Base-by-base conservation (phyloP, 169 alveolate genomes). In the Plasmodium ovale region DNA sequence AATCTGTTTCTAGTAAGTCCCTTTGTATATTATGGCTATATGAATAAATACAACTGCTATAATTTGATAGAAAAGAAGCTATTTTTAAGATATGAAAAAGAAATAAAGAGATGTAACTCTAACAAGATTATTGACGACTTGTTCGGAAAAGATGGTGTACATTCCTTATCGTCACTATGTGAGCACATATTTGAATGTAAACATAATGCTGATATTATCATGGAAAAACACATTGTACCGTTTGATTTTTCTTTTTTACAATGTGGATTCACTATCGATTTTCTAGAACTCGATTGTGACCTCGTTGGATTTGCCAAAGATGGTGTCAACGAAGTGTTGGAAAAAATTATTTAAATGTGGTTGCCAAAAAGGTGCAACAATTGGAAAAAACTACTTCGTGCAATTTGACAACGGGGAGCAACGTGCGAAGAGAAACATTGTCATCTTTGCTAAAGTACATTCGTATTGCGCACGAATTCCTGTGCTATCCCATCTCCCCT, bases 101-200 rank as follows among this genome's bases (percentile, higher is more conserved):
- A 79, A 42, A 79, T 79, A 37, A 79, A 64, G 31, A 49, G 89
- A 79, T 47, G 77, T 29, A 35, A 65, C 23, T 47, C 82, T 2
- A 79, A 79, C 64, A 65, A 62, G 51, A 64, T 64, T 12, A 51
- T 79, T 49, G 77, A 62, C 23, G 29, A 79, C 29, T 12, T 79
- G 14, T 79, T 79, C 64, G 25, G 82, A 7, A 65, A 64, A 29
- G 60, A 62, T 27, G 79, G 79, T 14, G 51, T 79, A 29, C 21
- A 44, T 49, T 64, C 89, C 7, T 79, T 79, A 16, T 37, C 82
- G 3, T 16, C 79, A 3, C 47, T 79, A 39, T 79, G 89, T 64
- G 89, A 79, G 19, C 64, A 79, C 31, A 79, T 79, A 29, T 79
- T 64, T 65, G 82, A 79, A 64, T 79, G 89, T 53, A 62, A 79